Percentiles rank a stretch among this genome's conserved stretches.
phyloP scores from a whole-genome alignment of 768 basidiomycete species.

The Tylopilus sp. region DNA sequence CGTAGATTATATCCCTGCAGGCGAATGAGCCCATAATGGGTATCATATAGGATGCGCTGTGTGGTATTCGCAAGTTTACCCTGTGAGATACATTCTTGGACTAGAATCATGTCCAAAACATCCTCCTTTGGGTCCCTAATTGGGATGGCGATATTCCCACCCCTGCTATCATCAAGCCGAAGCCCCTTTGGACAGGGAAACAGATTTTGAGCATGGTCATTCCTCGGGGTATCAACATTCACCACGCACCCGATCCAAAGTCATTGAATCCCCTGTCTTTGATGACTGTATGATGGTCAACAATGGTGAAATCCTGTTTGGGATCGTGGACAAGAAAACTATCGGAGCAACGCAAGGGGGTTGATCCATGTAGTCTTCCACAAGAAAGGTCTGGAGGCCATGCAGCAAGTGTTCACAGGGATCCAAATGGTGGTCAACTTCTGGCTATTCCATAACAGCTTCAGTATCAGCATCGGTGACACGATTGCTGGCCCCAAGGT shows the following conservation, averaged over 20 bases:
- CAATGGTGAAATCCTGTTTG: slow-evolving; percentile 93
- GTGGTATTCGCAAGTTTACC: slow-evolving; percentile 96
- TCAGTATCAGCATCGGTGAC: slow-evolving; percentile 98
- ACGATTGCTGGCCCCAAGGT: slow-evolving; percentile 91
- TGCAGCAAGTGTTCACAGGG: slow-evolving; percentile 86
- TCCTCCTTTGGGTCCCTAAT: slow-evolving; percentile 94
- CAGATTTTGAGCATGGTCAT: slow-evolving; percentile 91
- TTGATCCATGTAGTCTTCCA: slow-evolving; percentile 96
- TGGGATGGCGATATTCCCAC: slow-evolving; percentile 95
- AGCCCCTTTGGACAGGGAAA: slow-evolving; percentile 97
- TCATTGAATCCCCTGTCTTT: slow-evolving; percentile 75
- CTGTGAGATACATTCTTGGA: slow-evolving; percentile 94
- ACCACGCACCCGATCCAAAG: slow-evolving; percentile 75
- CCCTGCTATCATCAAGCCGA: slow-evolving; percentile 94
- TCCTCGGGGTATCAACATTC: slow-evolving; percentile 93
- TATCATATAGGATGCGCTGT: slow-evolving; percentile 98
- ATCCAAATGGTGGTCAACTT: slow-evolving; percentile 95
- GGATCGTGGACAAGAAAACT: slow-evolving; percentile 98
- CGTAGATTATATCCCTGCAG: slow-evolving; percentile 96
- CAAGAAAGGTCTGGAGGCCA: slow-evolving; percentile 93
- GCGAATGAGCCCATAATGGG: slow-evolving; percentile 99
- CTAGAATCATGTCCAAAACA: slow-evolving; percentile 95
- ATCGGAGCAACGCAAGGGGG: slow-evolving; percentile 95
- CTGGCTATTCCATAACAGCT: slow-evolving; percentile 98
- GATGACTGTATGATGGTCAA: slow-evolving; percentile 97